Conservation (phyloP, 768 basidiomycete genomes). For the Panellus pusillus region DNA sequence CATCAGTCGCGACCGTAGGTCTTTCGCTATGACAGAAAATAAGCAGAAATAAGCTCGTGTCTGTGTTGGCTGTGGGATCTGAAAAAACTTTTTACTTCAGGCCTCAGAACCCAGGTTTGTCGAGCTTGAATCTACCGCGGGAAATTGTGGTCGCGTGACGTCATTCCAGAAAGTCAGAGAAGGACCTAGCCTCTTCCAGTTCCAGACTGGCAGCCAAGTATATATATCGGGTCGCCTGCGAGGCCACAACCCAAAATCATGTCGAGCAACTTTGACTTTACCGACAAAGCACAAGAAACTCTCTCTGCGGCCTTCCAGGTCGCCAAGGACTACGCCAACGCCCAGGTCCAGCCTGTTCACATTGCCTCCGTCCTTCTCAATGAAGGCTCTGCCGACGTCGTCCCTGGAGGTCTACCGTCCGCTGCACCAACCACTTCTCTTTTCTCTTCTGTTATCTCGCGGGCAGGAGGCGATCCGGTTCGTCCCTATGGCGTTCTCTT, state of each 20-base stretch:
- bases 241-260: constrained; percentile 28
- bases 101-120: too few species aligned
- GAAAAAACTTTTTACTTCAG: too few species aligned
- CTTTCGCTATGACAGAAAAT: too few species aligned
- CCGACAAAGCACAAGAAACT: constrained; percentile 77
- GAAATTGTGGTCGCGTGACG: too few species aligned
- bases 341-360: constrained; percentile 77
- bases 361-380: constrained; percentile 80
- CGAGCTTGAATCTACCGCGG: too few species aligned
- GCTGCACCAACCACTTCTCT: constrained; percentile 48
- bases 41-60: too few species aligned
- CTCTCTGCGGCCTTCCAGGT: constrained; percentile 73
- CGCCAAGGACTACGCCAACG: constrained; percentile 75
- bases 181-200: too few species aligned
- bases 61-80: too few species aligned
- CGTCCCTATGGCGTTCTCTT: constrained; percentile 27
- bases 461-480: constrained; percentile 85
- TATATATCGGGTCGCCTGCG: too few species aligned
- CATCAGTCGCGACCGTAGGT: too few species aligned
- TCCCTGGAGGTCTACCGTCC: constrained; percentile 34
- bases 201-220: too few species aligned
- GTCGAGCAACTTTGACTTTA: constrained; percentile 72
- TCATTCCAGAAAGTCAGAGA: too few species aligned
- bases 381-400: constrained; percentile 47
- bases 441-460: constrained; percentile 74